Evolutionary conservation across 2,329 filamentous ascomycete genomes (phyloP).

Genomic region (Lachnellula occidentalis): DNA sequence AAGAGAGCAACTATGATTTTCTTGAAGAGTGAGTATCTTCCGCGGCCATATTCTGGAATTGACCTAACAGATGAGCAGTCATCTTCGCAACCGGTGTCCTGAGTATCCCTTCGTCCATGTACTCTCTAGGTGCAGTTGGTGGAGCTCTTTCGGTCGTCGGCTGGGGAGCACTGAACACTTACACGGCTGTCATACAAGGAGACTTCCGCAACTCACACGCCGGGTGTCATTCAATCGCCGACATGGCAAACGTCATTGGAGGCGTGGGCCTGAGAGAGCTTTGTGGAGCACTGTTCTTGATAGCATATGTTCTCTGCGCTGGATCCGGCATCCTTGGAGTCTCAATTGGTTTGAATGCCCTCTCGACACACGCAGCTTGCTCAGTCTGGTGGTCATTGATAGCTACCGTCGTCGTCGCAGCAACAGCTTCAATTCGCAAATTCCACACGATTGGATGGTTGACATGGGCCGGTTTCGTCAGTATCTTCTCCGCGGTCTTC

Average conservation of each 20-base stretch:
- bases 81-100: conserved; percentile 40
- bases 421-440: conserved; percentile 49
- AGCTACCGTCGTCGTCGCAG: conserved; percentile 44
- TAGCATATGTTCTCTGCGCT: conserved; percentile 51
- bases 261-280: conserved; percentile 47
- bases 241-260: conserved; percentile 54
- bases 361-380: conserved; percentile 52
- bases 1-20: conserved; percentile 44
- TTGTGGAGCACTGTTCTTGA: conserved; percentile 49
- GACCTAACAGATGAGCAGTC: conserved; percentile 9
- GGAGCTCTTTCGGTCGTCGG: conserved; percentile 39
- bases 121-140: conserved; percentile 37
- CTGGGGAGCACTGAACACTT: conserved; percentile 33
- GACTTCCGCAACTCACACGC: conserved; percentile 46
- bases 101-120: conserved; percentile 39
- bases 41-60: neutral
- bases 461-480: conserved; percentile 54
- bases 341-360: conserved; percentile 53
- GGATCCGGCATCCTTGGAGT: conserved; percentile 55
- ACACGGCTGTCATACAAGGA: conserved; percentile 44
- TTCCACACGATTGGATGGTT: conserved; percentile 57
- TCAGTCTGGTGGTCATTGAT: conserved; percentile 53
- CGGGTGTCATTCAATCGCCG: conserved; percentile 47
- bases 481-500: conserved; percentile 52
- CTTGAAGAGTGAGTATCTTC: conserved; percentile 30